Evolutionary conservation across 2,329 filamentous ascomycete genomes (phyloP).

Genomic region (Metarhizium album): DNA sequence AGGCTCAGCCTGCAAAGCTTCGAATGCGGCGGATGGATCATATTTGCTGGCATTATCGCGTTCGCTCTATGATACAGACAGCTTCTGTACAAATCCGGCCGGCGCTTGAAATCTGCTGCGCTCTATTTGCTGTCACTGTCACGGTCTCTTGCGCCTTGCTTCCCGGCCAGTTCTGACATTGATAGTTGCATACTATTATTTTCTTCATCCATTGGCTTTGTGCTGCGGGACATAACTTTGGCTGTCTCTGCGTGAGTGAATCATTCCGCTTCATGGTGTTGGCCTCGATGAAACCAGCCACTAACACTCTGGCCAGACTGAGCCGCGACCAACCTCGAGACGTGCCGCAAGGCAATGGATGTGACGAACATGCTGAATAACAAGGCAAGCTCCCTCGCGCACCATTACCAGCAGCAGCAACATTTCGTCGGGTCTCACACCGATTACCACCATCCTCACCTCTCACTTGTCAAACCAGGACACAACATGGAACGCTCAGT

Average conservation of each 20-base stretch:
- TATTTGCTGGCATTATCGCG: too few species aligned
- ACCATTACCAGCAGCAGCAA: conserved; percentile 13
- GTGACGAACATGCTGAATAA: conserved; percentile 43
- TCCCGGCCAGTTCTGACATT: conserved; percentile 4
- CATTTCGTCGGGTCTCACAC: conserved; percentile 21
- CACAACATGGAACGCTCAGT: conserved; percentile 40
- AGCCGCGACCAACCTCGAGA: conserved; percentile 32
- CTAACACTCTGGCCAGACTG: conserved; percentile 15
- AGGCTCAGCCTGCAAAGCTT: too few species aligned
- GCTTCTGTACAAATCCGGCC: not conserved
- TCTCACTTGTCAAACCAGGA: conserved; percentile 24
- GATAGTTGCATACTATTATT: not conserved
- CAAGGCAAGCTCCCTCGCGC: conserved; percentile 26
- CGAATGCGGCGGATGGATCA: too few species aligned
- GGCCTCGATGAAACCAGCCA: not conserved
- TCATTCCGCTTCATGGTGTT: not conserved
- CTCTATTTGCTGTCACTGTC: not conserved
- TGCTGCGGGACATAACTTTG: conserved; percentile 14
- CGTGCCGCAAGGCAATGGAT: conserved; percentile 38
- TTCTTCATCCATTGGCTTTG: conserved; percentile 8
- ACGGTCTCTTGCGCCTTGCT: not conserved
- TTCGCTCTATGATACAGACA: not conserved
- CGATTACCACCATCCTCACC: conserved; percentile 21
- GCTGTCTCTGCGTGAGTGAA: conserved; percentile 7
- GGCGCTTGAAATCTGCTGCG: not conserved